Base-by-base conservation (phyloP, 441 rosid genomes). In the Adansonia madagascariensis region DNA sequence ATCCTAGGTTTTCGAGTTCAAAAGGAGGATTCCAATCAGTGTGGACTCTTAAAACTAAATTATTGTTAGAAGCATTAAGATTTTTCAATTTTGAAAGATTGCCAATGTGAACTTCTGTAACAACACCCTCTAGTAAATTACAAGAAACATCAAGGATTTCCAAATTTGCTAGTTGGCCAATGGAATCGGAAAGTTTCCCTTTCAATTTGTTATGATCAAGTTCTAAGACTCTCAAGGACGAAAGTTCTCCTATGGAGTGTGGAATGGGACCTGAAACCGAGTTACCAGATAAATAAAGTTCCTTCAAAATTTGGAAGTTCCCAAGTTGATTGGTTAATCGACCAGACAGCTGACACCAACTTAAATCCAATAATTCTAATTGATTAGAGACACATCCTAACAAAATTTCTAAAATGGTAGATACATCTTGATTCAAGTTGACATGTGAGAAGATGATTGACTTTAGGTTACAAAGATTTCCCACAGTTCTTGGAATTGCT, bases 191-290 rank as follows among this genome's bases (percentile, higher is more conserved):
- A 4, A 70, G 44, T 0, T 24, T n/a, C 5, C 59, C 74, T 5
- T 2, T 14, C 6, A 70, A 24, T 12, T 70, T 11, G 39, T 66
- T 84, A 82, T 49, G 64, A 80, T 22, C 83, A 81, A 88, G 80
- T 71, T 82, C 76, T 64, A 88, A 72, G 63, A 27, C 14, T 43
- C 70, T 71, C 71, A 88, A 76, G 14, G 65, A 63, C 4, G 79
- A 69, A 55, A 88, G 62, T 50, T 78, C 82, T 80, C 77, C 85
- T 46, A 84, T 67, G 0, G 82, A 80, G 9, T 66, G 4, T 9
- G 90, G 85, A 73, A 84, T 78, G 1, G 83, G 77, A 63, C 88
- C 90, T 0, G 49, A 64, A 8, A 64, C 17, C 3, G 22, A 64
- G 49, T 64, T 64, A 15, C 20, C 2, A 24, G 6, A 75, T 50